These are phyloP conservation scores for Candida glucosophila DNA, from an alignment of 1,139 yeast species.

Conservation along the genomic window DNA sequence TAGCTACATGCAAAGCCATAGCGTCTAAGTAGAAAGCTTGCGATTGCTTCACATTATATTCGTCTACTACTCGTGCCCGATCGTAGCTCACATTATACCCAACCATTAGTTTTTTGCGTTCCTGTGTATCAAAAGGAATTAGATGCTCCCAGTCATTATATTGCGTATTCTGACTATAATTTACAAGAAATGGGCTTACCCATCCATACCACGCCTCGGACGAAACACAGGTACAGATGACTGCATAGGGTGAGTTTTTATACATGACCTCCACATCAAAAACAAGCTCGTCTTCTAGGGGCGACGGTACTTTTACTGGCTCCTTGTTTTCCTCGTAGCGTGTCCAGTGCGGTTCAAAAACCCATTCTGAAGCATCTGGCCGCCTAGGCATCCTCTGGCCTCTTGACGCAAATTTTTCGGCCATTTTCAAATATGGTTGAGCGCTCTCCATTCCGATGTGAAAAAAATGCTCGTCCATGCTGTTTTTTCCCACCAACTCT, in stretches of 20 bases:
- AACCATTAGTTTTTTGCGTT: conserved; percentile 49
- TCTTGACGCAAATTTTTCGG: conserved; percentile 27
- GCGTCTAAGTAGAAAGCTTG: conserved; percentile 82
- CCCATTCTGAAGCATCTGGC: conserved; percentile 45
- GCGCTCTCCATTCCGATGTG: conserved; percentile 54
- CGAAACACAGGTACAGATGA: conserved; percentile 77
- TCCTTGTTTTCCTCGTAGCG: conserved; percentile 47
- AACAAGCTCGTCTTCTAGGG: conserved; percentile 57
- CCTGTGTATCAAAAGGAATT: conserved; percentile 58
- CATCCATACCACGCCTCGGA: conserved; percentile 86
- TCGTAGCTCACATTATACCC: conserved; percentile 94
- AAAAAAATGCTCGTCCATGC: conserved; percentile 80
- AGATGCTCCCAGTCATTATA: conserved; percentile 49
- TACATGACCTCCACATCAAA: conserved; percentile 90
- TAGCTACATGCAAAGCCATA: conserved; percentile 87
- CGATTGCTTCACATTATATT: conserved; percentile 59
- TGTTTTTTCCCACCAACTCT: conserved; percentile 46
- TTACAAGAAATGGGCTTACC: conserved; percentile 78
- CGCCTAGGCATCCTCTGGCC: conserved; percentile 26
- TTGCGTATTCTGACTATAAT: conserved; percentile 22
- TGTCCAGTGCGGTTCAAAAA: conserved; percentile 71
- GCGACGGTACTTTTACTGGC: conserved; percentile 59
- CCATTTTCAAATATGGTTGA: conserved; percentile 51
- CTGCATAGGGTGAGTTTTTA: conserved; percentile 64
- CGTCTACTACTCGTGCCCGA: conserved; percentile 78